Evolutionary conservation across 768 basidiomycete genomes (phyloP), one percentile per base, ranked within the genome.

Genomic region (Lenzites betulinus): DNA sequence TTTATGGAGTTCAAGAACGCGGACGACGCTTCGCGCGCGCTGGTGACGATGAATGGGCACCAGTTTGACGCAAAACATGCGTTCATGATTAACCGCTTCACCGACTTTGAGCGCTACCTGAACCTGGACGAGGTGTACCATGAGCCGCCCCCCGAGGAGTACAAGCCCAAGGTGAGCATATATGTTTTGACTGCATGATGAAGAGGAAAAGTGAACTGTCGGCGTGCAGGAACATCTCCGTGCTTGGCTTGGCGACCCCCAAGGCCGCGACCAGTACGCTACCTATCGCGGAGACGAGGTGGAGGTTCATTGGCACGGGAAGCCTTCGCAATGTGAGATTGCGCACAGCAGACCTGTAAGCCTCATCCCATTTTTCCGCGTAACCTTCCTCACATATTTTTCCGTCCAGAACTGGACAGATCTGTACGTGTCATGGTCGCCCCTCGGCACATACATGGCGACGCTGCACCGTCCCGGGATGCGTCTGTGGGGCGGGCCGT

Each of bases 391-490:
- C 35, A 39, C 30, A 43, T 23, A 11, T 39, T 16, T 26, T 7
- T n/a, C 3, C 9, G 2, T 20, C 3, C 68, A 93, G 92, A 90
- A 91, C 71, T 98, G 97, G 94, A 97, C 93, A 70, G 95, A 98
- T 70, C 84, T 96, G 51, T 99, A 96, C 75, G 88, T 94, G 20
- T 89, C 91, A 30, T 99, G 97, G 97, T 98, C 97, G 22, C 95
- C 95, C 20, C 81, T 90, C 54, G 97, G 97, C 35, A 98, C 95
- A n/a, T 93, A 89, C 71, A 81, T 98, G 63, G 89, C 94, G 39
- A 95, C 96, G 1, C 83, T 98, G 48, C 95, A 98, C 73, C 86
- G 93, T 41, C 95, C 93, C 73, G 97, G 97, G 74, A 92, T 98
- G 60, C 90, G 93, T 30, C 80, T 98, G 38, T 98, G 95, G 93